phyloP scores from a whole-genome alignment of 192 early-diverging fungal genomes.

The Phycomyces blakesleeanus region DNA sequence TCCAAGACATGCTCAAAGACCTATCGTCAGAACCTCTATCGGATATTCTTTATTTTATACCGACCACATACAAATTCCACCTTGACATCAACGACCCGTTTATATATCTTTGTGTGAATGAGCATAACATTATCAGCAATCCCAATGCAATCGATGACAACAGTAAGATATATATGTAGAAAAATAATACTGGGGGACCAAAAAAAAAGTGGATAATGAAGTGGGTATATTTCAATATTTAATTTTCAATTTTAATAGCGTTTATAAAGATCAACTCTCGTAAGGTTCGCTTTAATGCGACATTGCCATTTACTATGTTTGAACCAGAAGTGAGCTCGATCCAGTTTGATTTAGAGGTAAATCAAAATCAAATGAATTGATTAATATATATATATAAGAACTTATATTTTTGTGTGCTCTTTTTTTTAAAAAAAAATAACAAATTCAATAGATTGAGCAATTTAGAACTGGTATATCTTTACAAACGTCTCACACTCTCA shows the following conservation, averaged over 20 bases:
- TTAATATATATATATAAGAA: neutral
- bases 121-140: constrained; percentile 73
- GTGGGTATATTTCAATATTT: neutral
- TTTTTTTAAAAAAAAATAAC: neutral
- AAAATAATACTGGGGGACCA: neutral
- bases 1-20: constrained; percentile 72
- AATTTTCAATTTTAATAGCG: constrained; percentile 19
- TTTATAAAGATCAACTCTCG: constrained; percentile 28
- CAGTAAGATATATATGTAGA: constrained; percentile 37
- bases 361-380: no score
- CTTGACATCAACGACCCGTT: constrained; percentile 44
- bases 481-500: constrained; percentile 61
- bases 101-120: constrained; percentile 67
- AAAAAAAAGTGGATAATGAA: no score
- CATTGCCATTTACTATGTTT: constrained; percentile 55
- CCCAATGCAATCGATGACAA: constrained; percentile 70
- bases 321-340: constrained; percentile 52
- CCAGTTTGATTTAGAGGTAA: constrained; percentile 50
- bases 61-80: constrained; percentile 60
- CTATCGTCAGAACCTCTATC: constrained; percentile 53
- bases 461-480: constrained; percentile 45
- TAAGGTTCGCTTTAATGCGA: constrained; percentile 36
- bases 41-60: constrained; percentile 61
- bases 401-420: no score
- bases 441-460: constrained; percentile 40